A percentile compares a stretch with the other conserved stretches of the same genome.
Evolutionary conservation across 768 basidiomycete genomes (phyloP).

Genomic region (Serendipita vermifera): DNA sequence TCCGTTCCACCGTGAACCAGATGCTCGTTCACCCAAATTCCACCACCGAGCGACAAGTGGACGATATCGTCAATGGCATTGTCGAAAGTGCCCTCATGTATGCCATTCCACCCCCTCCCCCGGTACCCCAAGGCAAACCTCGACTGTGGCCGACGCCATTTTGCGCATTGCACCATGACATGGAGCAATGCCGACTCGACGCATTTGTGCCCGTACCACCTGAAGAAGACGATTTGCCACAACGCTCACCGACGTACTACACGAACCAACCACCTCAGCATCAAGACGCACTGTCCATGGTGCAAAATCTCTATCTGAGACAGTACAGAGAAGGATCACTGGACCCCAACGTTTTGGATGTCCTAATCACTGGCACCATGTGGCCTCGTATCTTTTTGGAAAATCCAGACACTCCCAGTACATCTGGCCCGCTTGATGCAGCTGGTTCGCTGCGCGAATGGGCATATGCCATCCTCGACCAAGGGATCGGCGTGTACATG

Average conservation of each 20-base stretch:
- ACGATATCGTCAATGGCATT: conserved; percentile 49
- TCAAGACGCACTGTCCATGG: conserved; percentile 8
- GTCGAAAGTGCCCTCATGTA: conserved; percentile 68
- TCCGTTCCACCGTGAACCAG: conserved; percentile 1
- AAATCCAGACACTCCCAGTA: conserved; percentile 59
- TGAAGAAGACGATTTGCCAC: conserved; percentile 14
- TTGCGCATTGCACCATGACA: conserved; percentile 43
- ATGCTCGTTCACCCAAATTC: conserved; percentile 7
- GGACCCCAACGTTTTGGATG: conserved; percentile 44
- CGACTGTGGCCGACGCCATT: conserved; percentile 42
- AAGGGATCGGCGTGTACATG: conserved; percentile 43
- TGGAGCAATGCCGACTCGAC: conserved; percentile 9
- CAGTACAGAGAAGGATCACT: conserved; percentile 52
- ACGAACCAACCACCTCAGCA: conserved; percentile 18
- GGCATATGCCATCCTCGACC: conserved; percentile 55
- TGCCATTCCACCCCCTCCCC: conserved; percentile 37
- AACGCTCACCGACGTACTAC: conserved; percentile 22
- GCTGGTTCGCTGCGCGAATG: conserved; percentile 44
- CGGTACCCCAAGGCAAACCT: conserved; percentile 21
- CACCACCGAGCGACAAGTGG: conserved; percentile 33
- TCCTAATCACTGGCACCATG: conserved; percentile 46
- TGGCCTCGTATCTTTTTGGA: conserved; percentile 71
- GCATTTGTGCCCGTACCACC: not conserved
- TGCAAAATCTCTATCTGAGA: conserved; percentile 31
- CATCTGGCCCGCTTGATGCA: conserved; percentile 43